Conservation (phyloP, 208 protist species). For the Trypanosoma mega region DNA sequence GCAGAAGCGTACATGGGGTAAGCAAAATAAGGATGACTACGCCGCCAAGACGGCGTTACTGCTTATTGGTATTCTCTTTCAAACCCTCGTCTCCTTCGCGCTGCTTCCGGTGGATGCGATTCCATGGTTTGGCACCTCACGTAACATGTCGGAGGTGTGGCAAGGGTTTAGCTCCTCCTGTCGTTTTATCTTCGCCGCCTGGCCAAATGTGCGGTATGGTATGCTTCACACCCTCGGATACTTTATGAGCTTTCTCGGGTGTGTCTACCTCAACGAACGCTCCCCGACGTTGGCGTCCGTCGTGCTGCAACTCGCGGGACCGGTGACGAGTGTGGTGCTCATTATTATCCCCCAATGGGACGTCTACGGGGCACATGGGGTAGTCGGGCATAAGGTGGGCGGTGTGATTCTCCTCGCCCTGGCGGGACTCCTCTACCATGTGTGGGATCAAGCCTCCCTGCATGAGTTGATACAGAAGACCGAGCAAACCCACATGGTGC, state of each 20-base stretch:
- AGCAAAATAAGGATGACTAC: conserved; percentile 57
- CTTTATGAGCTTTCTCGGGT: conserved; percentile 80
- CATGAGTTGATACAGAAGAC: conserved; percentile 11
- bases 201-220: conserved; percentile 63
- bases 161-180: conserved; percentile 45
- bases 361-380: conserved; percentile 57
- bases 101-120: conserved; percentile 69
- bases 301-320: conserved; percentile 73
- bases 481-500: not conserved
- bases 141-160: conserved; percentile 40
- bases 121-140: conserved; percentile 72
- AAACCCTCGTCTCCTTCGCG: conserved; percentile 61
- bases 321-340: conserved; percentile 70
- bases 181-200: conserved; percentile 64
- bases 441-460: conserved; percentile 75
- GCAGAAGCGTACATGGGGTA: conserved; percentile 54
- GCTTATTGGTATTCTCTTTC: conserved; percentile 58
- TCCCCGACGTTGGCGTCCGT: conserved; percentile 82
- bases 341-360: conserved; percentile 80
- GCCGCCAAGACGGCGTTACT: conserved; percentile 75
- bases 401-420: conserved; percentile 65
- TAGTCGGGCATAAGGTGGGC: conserved; percentile 66
- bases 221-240: conserved; percentile 69
- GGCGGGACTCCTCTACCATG: conserved; percentile 65
- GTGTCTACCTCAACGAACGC: conserved; percentile 81